phyloP scores from a whole-genome alignment of 2,329 filamentous ascomycete species.

The Aspergillus sp. region DNA sequence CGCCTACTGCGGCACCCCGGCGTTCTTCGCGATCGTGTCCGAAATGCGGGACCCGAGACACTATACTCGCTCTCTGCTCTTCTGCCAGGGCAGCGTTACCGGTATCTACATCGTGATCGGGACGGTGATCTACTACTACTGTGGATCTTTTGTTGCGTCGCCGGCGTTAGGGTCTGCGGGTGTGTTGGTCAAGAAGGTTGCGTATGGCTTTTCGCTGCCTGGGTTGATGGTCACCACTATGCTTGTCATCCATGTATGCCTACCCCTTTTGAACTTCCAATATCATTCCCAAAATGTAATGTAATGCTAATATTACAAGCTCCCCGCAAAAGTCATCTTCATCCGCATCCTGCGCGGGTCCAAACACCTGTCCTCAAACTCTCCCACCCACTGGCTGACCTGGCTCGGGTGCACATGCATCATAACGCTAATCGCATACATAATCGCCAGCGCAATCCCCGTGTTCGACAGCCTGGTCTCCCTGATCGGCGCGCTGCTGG shows the following conservation, averaged over 20 bases:
- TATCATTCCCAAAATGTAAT: no score
- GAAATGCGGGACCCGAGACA: slow-evolving; percentile 39
- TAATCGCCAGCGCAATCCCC: slow-evolving; percentile 28
- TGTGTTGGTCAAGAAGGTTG: slow-evolving; percentile 42
- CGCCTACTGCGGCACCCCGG: slow-evolving; percentile 27
- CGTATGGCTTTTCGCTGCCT: slow-evolving; percentile 43
- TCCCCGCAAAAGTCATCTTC: slow-evolving; percentile 25
- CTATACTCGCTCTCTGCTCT: slow-evolving; percentile 32
- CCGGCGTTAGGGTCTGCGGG: slow-evolving; percentile 51
- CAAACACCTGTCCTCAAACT: slow-evolving; percentile 21
- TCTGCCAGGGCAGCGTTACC: slow-evolving; percentile 33
- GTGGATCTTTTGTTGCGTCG: slow-evolving; percentile 48
- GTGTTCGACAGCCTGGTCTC: slow-evolving; percentile 26
- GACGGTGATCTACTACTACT: slow-evolving; percentile 47
- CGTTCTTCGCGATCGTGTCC: slow-evolving; percentile 37
- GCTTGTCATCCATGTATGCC: slow-evolving; percentile 20
- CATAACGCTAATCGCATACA: slow-evolving; percentile 22
- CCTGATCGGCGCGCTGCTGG: slow-evolving; percentile 26
- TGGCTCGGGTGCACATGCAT: slow-evolving; percentile 25
- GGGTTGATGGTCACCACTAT: slow-evolving; percentile 32
- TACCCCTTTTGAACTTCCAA: no score
- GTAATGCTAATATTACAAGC: neutral
- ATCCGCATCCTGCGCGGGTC: slow-evolving; percentile 24
- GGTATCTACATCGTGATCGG: slow-evolving; percentile 37
- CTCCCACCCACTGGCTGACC: slow-evolving; percentile 22